Percentiles rank a stretch among this genome's conserved stretches.
Conservation (phyloP, 768 basidiomycete species). For the Coprinellus aureogranulatus region DNA sequence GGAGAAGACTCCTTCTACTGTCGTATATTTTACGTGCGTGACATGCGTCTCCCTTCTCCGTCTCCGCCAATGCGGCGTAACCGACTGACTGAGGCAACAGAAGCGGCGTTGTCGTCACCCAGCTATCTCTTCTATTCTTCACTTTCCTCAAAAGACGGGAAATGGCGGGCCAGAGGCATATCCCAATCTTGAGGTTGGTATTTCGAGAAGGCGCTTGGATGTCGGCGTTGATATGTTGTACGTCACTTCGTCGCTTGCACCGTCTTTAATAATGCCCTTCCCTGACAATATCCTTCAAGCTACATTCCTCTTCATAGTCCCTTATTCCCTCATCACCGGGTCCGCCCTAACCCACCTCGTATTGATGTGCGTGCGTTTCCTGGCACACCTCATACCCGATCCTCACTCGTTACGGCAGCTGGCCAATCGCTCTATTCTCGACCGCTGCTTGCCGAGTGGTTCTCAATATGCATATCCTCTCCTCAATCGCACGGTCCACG, state of each 20-base stretch:
- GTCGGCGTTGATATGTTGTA: constrained; percentile 3
- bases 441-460: constrained; percentile 4
- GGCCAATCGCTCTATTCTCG: constrained; percentile 4
- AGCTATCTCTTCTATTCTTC: constrained; percentile 3
- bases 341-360: constrained; percentile 3
- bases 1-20: constrained; percentile 3
- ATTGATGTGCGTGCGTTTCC: not conserved
- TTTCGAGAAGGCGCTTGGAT: constrained; percentile 8
- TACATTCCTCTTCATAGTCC: constrained; percentile 2
- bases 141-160: constrained; percentile 4
- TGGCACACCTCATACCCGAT: not conserved
- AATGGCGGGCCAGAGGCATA: constrained; percentile 5
- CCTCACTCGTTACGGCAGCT: not conserved
- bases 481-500: not conserved
- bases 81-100: not conserved
- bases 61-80: no score
- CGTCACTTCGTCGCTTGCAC: not conserved
- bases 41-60: not conserved
- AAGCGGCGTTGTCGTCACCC: constrained; percentile 1
- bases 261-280: not conserved
- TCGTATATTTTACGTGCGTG: constrained; percentile 8
- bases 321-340: constrained; percentile 7
- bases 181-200: constrained; percentile 4
- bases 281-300: not conserved
- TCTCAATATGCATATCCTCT: constrained; percentile 5